These are phyloP conservation scores for Xerocomus potaroensis DNA, from an alignment of 768 basidiomycete species.

Conservation along the genomic window DNA sequence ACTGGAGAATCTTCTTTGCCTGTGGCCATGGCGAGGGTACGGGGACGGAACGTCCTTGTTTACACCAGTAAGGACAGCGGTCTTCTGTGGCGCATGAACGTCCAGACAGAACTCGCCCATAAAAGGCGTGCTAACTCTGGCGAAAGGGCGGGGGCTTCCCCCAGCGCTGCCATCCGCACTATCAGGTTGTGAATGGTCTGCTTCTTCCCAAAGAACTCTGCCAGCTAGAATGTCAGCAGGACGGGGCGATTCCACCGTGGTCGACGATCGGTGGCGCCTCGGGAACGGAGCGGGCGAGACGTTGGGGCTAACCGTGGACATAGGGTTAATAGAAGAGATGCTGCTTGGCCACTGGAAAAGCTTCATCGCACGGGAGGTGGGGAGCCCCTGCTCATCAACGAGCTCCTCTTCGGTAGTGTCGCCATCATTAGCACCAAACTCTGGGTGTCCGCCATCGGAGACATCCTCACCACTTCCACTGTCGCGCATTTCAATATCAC, in stretches of 20 bases:
- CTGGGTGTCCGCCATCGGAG: constrained; percentile 42
- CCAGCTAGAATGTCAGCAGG: constrained; percentile 70
- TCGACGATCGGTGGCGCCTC: constrained; percentile 28
- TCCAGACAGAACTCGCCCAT: constrained; percentile 38
- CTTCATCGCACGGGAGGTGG: constrained; percentile 71
- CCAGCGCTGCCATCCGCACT: constrained; percentile 33
- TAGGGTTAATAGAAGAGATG: constrained; percentile 65
- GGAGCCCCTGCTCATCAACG: constrained; percentile 68
- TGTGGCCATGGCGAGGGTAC: constrained; percentile 22
- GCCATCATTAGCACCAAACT: constrained; percentile 54
- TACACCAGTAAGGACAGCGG: constrained; percentile 26
- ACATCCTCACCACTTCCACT: constrained; percentile 31
- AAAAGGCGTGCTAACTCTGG: constrained; percentile 23
- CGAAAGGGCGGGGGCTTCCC: constrained; percentile 15
- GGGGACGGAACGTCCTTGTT: constrained; percentile 33
- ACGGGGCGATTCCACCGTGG: constrained; percentile 42
- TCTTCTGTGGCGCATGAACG: constrained; percentile 13
- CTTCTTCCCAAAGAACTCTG: constrained; percentile 48
- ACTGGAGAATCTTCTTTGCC: constrained; percentile 25
- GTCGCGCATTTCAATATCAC: constrained; percentile 47
- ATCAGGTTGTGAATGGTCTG: constrained; percentile 37
- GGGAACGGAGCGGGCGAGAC: constrained; percentile 41
- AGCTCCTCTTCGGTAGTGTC: constrained; percentile 85
- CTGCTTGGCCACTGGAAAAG: constrained; percentile 62
- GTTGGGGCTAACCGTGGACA: constrained; percentile 66